Base-by-base conservation (phyloP, 352 stramenopile genomes). In the Aphanomyces cochlioides region DNA sequence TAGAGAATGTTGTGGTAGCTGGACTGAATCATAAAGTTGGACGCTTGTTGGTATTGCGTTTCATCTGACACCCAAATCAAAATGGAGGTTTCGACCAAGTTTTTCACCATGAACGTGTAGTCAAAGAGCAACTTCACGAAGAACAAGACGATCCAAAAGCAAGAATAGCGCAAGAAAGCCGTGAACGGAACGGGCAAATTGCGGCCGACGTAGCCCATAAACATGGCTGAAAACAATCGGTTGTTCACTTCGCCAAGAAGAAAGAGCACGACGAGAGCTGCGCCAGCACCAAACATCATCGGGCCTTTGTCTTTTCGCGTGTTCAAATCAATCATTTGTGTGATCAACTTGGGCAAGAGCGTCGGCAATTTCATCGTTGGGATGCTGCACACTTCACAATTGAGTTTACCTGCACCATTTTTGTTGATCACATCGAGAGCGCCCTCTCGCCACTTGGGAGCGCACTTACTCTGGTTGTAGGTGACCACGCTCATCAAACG, bases 1-100 rank as follows among this genome's bases (percentile, higher is more conserved):
- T 91, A 93, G 36, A 85, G 58, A 63, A 93, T 85, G 81, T 93
- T 92, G 83, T 92, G 84, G 67, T 89, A 90, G 54, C 79, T 86
- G 19, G 87, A 21, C 69, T 92, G 86, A 40, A 92, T 66, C 73
- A 93, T 86, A 72, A 93, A 93, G 69, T 91, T 79, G 41, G 84
- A 92, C 64, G 90, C 90, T 71, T 79, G 78, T 0, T 91, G 69
- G 56, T 92, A 92, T 21, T 90, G 77, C n/a, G 83, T 75, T 69
- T 77, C 69, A 71, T 89, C 77, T 5, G 83, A 78, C 67, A 89
- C 87, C 85, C 85, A 93, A 57, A 93, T 91, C 54, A 93, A 92
- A 47, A 93, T 70, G 19, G 86, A 88, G 7, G 86, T 91, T 67
- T 93, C 86, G n/a, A 93, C 84, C 17, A 93, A 69, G n/a, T 66